These are phyloP conservation scores for Termitomyces sp. DNA, from an alignment of 768 basidiomycete genomes.

Conservation along the genomic window DNA sequence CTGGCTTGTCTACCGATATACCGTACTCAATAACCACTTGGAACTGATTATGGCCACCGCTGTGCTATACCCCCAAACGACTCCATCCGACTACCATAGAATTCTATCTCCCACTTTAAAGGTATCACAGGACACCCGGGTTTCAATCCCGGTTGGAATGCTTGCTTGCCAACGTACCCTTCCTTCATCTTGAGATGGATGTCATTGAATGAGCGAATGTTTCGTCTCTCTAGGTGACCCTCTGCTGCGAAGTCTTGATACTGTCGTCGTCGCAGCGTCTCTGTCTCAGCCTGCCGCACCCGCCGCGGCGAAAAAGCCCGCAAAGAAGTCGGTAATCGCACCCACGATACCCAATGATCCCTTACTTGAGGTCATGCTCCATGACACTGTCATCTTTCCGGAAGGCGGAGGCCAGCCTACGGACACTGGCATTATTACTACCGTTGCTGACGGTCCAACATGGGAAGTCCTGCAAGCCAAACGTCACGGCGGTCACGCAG, in stretches of 20 bases:
- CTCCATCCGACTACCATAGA: conserved; percentile 58
- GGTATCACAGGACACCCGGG: conserved; percentile 44
- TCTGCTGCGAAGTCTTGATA: conserved; percentile 51
- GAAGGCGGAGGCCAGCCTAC: conserved; percentile 81
- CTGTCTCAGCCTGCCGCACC: conserved; percentile 38
- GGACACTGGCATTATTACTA: conserved; percentile 58
- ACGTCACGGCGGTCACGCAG: conserved; percentile 65
- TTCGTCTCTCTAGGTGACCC: conserved; percentile 52
- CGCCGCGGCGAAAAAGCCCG: conserved; percentile 39
- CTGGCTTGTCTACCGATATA: background rate
- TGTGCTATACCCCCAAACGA: conserved; percentile 35
- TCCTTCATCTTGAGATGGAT: conserved; percentile 1
- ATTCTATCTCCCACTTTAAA: conserved; percentile 53
- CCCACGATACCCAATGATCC: conserved; percentile 38
- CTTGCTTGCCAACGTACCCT: conserved; percentile 70
- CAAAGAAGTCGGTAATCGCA: conserved; percentile 49
- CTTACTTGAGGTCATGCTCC: conserved; percentile 60
- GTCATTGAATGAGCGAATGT: conserved; percentile 2
- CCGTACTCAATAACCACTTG: background rate
- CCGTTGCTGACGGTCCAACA: conserved; percentile 32
- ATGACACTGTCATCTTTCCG: conserved; percentile 78
- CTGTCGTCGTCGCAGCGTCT: conserved; percentile 46
- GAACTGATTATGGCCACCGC: conserved; percentile 27
- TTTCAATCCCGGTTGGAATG: conserved; percentile 67
- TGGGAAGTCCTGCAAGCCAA: conserved; percentile 65